Evolutionary conservation across 2,329 filamentous ascomycete species (phyloP), one percentile per base, ranked within the genome.

Genomic region (Scolecobasidium constrictum): DNA sequence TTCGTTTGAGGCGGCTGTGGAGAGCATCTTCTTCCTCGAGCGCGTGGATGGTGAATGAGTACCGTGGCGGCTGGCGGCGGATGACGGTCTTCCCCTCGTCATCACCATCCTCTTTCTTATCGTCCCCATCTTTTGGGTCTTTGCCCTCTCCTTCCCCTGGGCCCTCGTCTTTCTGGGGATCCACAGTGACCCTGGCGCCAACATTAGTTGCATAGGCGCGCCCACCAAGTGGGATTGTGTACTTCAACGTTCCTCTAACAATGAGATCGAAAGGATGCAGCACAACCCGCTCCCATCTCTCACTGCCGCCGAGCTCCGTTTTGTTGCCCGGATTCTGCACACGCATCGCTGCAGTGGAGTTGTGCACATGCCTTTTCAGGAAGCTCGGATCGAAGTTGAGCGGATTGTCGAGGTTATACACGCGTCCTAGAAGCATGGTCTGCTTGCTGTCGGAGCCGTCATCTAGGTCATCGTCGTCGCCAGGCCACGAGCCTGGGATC

Each of bases 221-320:
- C 7, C 72, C 73, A 46, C 68, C 75, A 43, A 81, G 63, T 5
- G 77, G 77, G 3, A 81, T 63, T 48, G 76, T 71, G 55, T 98
- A 98, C 56, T 88, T 87, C 51, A 98, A 71, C 12, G 92, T 83
- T 17, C 92, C 92, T 52, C 92, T 81, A 34, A 98, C 76, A 47
- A 96, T 90, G 38, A 98, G 72, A 51, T 95, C 86, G 52, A 96
- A 98, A 35, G 90, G 85, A 59, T 95, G 84, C 50, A 93, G 78
- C 40, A 95, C 71, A 37, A 96, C 88, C 46, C 79, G 76, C 58
- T 94, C 86, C 92, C 92, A 98, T 11, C 88, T 78, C 55, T 83
- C 78, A 2, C 81, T 81, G 6, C 90, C 92, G 33, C 84, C 83
- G 35, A 76, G 69, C 55, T 86, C 80, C 0, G 92, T 96, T 52